Base-by-base conservation (phyloP, 345 rosid species). In the Euclidium syriacum region DNA sequence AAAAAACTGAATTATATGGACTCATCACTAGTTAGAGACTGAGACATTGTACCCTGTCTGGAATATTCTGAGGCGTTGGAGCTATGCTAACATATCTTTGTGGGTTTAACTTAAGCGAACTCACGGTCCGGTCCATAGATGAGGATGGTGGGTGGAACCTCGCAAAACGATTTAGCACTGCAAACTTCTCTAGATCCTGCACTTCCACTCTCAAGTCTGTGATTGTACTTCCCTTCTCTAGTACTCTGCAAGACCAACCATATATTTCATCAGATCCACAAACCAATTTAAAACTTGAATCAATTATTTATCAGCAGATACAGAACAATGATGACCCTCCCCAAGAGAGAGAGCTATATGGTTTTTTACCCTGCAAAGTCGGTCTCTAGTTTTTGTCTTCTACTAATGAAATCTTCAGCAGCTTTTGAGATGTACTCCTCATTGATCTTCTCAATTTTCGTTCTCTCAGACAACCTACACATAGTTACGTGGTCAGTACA, bases 131-230 rank as follows among this genome's bases (percentile, higher is more conserved):
- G n/a, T n/a, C 80, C 32, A 74, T 47, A 38, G 87, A 73, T 0
- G 77, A 78, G 34, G 84, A 73, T 73, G 90, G 72, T 5, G 88
- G 84, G 67, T 90, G 87, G 67, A 90, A 90, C 77, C 75, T 94
- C 6, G 97, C 97, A 75, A 94, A 90, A 17, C 96, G 99, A 77
- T 87, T 90, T 59, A 92, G 84, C 33, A 94, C 85, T 41, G 87
- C 80, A 68, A 80, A 76, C 74, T 73, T 87, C 84, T 85, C 97
- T 38, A 87, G 68, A 62, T 94, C 96, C 68, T 87, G 82, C 50
- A 85, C 85, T 70, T 92, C 98, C 49, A 89, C 72, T 78, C 83
- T 77, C 75, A 92, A 52, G 75, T 92, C 97, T 40, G 82, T 15
- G 29, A 84, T 59, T 19, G 88, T 81, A 52, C 74, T 61, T 73